Base-by-base conservation (phyloP, 1,284 basidiomycete genomes). In the Coniophora puteana region DNA sequence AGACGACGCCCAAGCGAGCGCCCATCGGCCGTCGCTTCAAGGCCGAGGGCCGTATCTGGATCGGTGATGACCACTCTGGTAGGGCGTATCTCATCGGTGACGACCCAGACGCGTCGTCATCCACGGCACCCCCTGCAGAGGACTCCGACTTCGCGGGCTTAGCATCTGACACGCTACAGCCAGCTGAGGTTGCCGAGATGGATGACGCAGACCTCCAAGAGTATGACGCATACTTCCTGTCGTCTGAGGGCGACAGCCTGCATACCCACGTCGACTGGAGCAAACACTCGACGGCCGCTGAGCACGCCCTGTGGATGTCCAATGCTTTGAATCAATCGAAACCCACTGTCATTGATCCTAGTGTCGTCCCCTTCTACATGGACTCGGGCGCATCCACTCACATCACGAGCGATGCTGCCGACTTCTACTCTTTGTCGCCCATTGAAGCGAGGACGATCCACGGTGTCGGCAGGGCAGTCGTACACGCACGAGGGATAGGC, bases 331-430 rank as follows among this genome's bases (percentile, higher is more conserved):
- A n/a, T n/a, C n/a, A n/a, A n/a, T 33, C 10, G 17, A 8, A 18
- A 18, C 8, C 8, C 10, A 8, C 31, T 24, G 16, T 20, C 22
- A 8, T 11, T 17, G 10, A 10, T 25, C 13, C 17, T 8, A 8
- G 17, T 8, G 8, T 11, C 13, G 10, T 12, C 22, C 36, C 49
- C 53, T 66, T 62, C 45, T 45, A 51, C 22, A 37, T 64, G 3
- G 59, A 67, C 47, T 53, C 58, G 4, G 61, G 60, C 3, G 57
- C 61, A 0, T 51, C 58, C 0, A 39, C 44, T 3, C 59, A 64
- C 38, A 48, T 67, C 6, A 56, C 55, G 0, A 57, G 58, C 0
- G 43, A 53, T 3, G 34, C 37, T 1, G n/a, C 35, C 2, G 58
- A 67, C 35, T 67, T 68, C 46, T 16, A 42, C 2, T 29, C 38